phyloP scores from a whole-genome alignment of 768 basidiomycete species.

The Suillus spraguei region DNA sequence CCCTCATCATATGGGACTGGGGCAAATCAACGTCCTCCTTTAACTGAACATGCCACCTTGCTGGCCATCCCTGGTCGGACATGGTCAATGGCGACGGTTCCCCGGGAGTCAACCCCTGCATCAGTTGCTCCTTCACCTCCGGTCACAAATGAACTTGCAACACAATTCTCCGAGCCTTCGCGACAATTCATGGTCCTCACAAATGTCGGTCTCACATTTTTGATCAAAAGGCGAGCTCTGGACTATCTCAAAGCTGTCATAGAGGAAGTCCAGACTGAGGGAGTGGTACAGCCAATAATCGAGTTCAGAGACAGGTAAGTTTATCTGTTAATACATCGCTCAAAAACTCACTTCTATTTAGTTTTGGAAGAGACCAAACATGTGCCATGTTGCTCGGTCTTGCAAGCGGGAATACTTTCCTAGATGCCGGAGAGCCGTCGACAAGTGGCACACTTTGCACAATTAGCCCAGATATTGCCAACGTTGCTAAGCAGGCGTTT shows the following conservation, averaged over 20 bases:
- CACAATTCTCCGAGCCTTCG: constrained; percentile 74
- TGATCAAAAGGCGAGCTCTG: constrained; percentile 79
- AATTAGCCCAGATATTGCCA: constrained; percentile 62
- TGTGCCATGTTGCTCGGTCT: constrained; percentile 91
- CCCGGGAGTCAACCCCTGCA: constrained; percentile 36
- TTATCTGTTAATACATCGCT: neutral
- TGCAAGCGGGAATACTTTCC: constrained; percentile 81
- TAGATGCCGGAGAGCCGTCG: constrained; percentile 58
- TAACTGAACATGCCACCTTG: constrained; percentile 78
- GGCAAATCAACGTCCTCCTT: constrained; percentile 54
- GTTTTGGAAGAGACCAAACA: constrained; percentile 90
- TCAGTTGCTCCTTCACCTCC: constrained; percentile 49
- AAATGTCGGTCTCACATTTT: constrained; percentile 81
- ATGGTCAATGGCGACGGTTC: constrained; percentile 76
- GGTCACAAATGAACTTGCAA: constrained; percentile 77
- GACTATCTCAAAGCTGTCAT: constrained; percentile 84
- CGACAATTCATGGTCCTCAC: constrained; percentile 87
- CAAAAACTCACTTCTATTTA: constrained; percentile 32
- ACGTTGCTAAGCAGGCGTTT: constrained; percentile 81
- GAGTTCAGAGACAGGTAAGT: constrained; percentile 80
- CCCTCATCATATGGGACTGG: constrained; percentile 41
- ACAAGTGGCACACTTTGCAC: constrained; percentile 48
- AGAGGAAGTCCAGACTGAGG: constrained; percentile 79
- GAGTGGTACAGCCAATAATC: constrained; percentile 75
- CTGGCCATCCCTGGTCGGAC: constrained; percentile 82